Base-by-base conservation (phyloP, 1,284 basidiomycete species). In the Wallemia ichthyophaga region DNA sequence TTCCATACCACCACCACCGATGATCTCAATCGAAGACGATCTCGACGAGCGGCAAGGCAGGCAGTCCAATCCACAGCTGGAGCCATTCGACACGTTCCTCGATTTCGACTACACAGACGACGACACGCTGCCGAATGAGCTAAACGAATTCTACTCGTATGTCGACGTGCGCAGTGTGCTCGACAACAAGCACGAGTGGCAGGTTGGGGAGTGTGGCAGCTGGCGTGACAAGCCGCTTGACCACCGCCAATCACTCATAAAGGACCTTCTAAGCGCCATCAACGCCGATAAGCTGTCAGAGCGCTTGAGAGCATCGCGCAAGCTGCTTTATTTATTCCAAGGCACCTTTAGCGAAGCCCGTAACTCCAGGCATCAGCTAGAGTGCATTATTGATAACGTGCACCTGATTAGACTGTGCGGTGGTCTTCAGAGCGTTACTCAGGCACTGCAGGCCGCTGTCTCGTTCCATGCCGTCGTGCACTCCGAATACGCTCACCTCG, bases 71-170 rank as follows among this genome's bases (percentile, higher is more conserved):
- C 37, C 37, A 21, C 37, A 48, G 11, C 37, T 48, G n/a, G 37
- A 48, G 37, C 37, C 37, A 17, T 48, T 48, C n/a, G 37, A 48
- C n/a, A 48, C 37, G 3, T 48, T 48, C n/a, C 3, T 84, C 69
- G 85, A 88, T 72, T 91, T 85, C 70, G 78, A 81, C 62, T 92
- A 92, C 68, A 85, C 89, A 64, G 92, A 98, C 68, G 85, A 92
- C 66, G 88, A 96, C 70, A 85, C 83, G 19, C 79, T 95, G 55
- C 82, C 91, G 75, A 85, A 86, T 65, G 94, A 96, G 70, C 82
- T 99, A 56, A 85, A 96, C 63, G 94, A 98, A 71, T 96, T 98
- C 72, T 98, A 94, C 71, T 88, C 88, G 25, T 98, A 95, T 71
- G 82, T 92, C 61, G 92, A 98, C 72, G 87, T 89, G 74, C 80